These are phyloP conservation scores for Drosera capensis DNA, from an alignment of 148 eudicot genomes.

Conservation along the genomic window DNA sequence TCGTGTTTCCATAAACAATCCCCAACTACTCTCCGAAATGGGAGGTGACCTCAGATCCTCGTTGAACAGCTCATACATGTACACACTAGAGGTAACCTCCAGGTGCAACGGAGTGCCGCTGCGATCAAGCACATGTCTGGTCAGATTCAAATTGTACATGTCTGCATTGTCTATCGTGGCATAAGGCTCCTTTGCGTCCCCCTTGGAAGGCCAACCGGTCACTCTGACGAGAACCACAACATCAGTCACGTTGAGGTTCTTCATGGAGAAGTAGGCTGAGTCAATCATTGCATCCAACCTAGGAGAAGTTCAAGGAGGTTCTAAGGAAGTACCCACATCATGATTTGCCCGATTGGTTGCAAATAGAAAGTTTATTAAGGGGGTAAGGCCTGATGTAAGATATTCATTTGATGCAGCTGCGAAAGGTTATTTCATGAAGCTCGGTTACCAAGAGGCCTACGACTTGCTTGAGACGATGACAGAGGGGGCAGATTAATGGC, in stretches of 20 bases:
- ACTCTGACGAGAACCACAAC: constrained; percentile 69
- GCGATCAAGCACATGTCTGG: constrained; percentile 52
- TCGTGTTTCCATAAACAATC: constrained; percentile 71
- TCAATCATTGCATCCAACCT: constrained; percentile 90
- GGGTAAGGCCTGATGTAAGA: too few relatives aligned
- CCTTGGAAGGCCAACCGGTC: constrained; percentile 94
- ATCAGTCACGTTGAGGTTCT: constrained; percentile 62
- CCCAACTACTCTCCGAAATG: constrained; percentile 88
- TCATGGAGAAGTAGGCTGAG: constrained; percentile 71
- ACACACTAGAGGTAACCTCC: constrained; percentile 56
- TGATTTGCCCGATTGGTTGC: too few relatives aligned
- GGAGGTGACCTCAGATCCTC: constrained; percentile 90
- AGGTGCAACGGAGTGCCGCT: constrained; percentile 76
- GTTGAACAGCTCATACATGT: constrained; percentile 75
- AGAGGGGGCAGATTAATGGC: too few relatives aligned
- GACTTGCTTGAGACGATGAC: too few relatives aligned
- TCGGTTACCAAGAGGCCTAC: too few relatives aligned
- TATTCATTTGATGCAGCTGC: too few relatives aligned
- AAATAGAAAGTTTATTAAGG: too few relatives aligned
- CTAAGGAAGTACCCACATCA: too few relatives aligned
- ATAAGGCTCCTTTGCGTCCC: constrained; percentile 79
- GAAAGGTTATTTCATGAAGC: too few relatives aligned
- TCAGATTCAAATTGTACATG: constrained; percentile 73
- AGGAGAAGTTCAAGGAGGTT: too few relatives aligned
- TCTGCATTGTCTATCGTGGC: constrained; percentile 70